These are phyloP conservation scores for Emydomyces testavorans DNA, from an alignment of 2,329 filamentous ascomycete species.

Conservation along the genomic window DNA sequence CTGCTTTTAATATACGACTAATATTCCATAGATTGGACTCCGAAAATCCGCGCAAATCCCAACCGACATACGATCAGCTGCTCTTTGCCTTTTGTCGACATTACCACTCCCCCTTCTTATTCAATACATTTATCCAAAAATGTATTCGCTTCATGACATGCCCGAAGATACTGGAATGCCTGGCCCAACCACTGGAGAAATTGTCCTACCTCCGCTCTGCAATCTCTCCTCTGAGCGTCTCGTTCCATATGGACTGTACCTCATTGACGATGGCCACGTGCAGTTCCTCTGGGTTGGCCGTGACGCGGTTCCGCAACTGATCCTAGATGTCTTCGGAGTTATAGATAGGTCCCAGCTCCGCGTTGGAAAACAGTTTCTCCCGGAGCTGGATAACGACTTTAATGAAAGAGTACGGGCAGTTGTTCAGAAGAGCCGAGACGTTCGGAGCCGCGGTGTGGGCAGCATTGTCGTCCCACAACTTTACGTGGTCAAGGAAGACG, in stretches of 20 bases:
- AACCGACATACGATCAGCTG: constrained; percentile 83
- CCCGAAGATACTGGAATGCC: constrained; percentile 81
- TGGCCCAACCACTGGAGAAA: constrained; percentile 75
- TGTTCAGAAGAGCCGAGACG: constrained; percentile 81
- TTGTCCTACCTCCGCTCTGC: constrained; percentile 68
- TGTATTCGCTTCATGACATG: constrained; percentile 92
- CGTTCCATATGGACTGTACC: constrained; percentile 80
- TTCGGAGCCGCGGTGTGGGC: constrained; percentile 74
- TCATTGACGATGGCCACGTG: constrained; percentile 93
- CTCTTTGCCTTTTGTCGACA: constrained; percentile 86
- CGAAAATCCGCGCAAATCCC: constrained; percentile 89
- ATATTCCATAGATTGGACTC: constrained; percentile 50
- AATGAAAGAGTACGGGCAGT: constrained; percentile 87
- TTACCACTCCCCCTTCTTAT: constrained; percentile 79
- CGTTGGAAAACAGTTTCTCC: constrained; percentile 79
- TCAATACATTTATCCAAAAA: constrained; percentile 78
- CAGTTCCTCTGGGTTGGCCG: constrained; percentile 96
- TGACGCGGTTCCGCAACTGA: constrained; percentile 79
- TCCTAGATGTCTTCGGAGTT: constrained; percentile 82
- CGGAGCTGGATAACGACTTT: constrained; percentile 88
- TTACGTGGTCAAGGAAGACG: constrained; percentile 89
- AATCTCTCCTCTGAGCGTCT: constrained; percentile 84
- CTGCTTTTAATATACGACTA: constrained; percentile 15
- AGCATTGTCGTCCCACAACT: constrained; percentile 87
- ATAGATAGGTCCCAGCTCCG: constrained; percentile 72